These are phyloP conservation scores for Teunomyces stri DNA, from an alignment of 805 yeast genomes.

Conservation along the genomic window DNA sequence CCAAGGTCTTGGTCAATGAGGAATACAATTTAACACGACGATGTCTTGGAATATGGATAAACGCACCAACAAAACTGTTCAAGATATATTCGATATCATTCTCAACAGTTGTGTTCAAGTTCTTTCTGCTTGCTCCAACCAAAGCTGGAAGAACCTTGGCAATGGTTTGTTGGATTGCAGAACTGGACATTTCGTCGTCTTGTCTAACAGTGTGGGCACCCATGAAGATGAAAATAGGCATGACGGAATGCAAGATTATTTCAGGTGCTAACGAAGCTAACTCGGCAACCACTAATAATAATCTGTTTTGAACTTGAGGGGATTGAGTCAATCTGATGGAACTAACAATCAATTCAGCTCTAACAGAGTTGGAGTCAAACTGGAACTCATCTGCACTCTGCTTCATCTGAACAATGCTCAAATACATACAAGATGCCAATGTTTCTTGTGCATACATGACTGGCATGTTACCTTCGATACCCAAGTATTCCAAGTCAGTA, in stretches of 20 bases:
- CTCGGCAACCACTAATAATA: conserved; percentile 80
- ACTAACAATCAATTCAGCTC: conserved; percentile 89
- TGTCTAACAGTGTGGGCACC: conserved; percentile 96
- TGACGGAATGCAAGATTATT: conserved; percentile 87
- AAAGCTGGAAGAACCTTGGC: conserved; percentile 89
- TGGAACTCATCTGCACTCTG: conserved; percentile 21
- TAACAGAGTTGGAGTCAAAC: conserved; percentile 61
- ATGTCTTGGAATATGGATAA: conserved; percentile 93
- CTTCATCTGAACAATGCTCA: conserved; percentile 58
- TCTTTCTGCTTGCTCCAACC: conserved; percentile 21
- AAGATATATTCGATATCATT: conserved; percentile 78
- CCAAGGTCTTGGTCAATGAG: conserved; percentile 73
- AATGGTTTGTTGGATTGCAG: conserved; percentile 90
- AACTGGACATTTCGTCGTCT: conserved; percentile 92
- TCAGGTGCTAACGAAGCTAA: conserved; percentile 89
- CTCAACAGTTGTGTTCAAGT: conserved; percentile 44
- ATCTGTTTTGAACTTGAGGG: conserved; percentile 91
- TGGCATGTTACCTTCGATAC: conserved; percentile 88
- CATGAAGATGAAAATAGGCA: conserved; percentile 99
- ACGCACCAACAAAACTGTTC: conserved; percentile 90
- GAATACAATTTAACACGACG: conserved; percentile 85
- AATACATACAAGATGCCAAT: conserved; percentile 79
- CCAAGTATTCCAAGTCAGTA: conserved; percentile 78
- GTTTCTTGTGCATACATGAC: conserved; percentile 90
- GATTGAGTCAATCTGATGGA: conserved; percentile 86